Evolutionary conservation across 345 rosid species (phyloP), one percentile per base, ranked within the genome.

Genomic region (Eucalyptus tenuipes): DNA sequence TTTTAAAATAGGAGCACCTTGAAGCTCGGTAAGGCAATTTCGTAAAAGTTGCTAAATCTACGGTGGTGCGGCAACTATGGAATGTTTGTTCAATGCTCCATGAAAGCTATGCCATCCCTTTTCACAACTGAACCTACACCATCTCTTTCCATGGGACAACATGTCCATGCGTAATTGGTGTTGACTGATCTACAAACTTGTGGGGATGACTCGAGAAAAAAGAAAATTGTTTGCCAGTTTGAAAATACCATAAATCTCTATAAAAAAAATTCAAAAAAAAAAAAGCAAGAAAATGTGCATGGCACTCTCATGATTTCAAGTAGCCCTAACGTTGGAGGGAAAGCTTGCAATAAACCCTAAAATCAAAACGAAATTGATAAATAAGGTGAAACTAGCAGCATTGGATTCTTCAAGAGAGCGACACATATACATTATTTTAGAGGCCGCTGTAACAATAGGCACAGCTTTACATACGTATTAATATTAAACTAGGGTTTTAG

Each of bases 261-360:
- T 13, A 10, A 10, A 75, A 37, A 15, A 4, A 31, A 8, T 1
- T 8, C 7, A 1, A 4, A 5, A 0, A 71, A 5, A 0, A 71
- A 71, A 31, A 40, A 10, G 8, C 47, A 75, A 37, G 47, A 75
- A 75, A 75, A 6, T 40, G 47, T 20, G 1, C 1, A 40, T 6
- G 29, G 29, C 1, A 20, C 29, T 20, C 84, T 40, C 47, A 12
- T 6, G 47, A 20, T 75, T 40, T 75, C 84, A 75, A 75, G 47
- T 3, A 40, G 47, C 47, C 84, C 84, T 40, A 6, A 75, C 16
- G 27, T 75, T 75, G 84, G 84, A 37, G 84, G 84, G 25, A 75
- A 40, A 20, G 37, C 27, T 20, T 40, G 84, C 29, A 4, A 64
- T 15, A 14, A 64, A 64, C 75, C 84, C 84, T 75, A 40, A 40